Evolutionary conservation across 2,329 filamentous ascomycete species (phyloP).

Genomic region (Sclerotinia nivalis): DNA sequence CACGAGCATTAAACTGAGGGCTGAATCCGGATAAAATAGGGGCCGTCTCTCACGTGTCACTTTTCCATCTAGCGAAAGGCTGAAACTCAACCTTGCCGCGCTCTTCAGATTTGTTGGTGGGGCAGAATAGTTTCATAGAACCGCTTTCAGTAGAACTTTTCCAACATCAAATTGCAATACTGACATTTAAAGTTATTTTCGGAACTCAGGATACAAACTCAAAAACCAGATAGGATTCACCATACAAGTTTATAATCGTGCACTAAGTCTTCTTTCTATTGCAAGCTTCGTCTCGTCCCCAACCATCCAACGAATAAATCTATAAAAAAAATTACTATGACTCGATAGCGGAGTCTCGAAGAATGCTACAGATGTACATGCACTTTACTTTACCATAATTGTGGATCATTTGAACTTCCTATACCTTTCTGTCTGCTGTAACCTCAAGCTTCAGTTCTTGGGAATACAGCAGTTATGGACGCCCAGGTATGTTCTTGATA

Average conservation of each 20-base stretch:
- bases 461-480: slow-evolving; percentile 37
- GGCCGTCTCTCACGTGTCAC: slow-evolving; percentile 5
- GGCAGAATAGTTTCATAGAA: slow-evolving; percentile 13
- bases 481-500: slow-evolving; percentile 36
- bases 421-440: slow-evolving; percentile 14
- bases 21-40: slow-evolving; percentile 11
- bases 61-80: slow-evolving; percentile 16
- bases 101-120: slow-evolving; percentile 19
- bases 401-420: slow-evolving; percentile 27
- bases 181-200: neutral
- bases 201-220: slow-evolving; percentile 2
- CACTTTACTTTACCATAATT: slow-evolving; percentile 30
- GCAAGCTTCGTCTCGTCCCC: slow-evolving; percentile 24
- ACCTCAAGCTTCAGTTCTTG: slow-evolving; percentile 22
- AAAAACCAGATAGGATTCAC: neutral
- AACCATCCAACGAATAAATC: slow-evolving; percentile 25
- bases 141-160: slow-evolving; percentile 23
- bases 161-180: slow-evolving; percentile 9
- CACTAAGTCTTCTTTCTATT: neutral
- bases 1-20: neutral
- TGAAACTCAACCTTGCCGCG: slow-evolving; percentile 21
- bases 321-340: slow-evolving; percentile 29
- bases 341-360: slow-evolving; percentile 35
- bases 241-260: neutral
- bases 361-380: slow-evolving; percentile 36